Evolutionary conservation across 306 rosid species (phyloP).

Genomic region (Sicyos baderoa): DNA sequence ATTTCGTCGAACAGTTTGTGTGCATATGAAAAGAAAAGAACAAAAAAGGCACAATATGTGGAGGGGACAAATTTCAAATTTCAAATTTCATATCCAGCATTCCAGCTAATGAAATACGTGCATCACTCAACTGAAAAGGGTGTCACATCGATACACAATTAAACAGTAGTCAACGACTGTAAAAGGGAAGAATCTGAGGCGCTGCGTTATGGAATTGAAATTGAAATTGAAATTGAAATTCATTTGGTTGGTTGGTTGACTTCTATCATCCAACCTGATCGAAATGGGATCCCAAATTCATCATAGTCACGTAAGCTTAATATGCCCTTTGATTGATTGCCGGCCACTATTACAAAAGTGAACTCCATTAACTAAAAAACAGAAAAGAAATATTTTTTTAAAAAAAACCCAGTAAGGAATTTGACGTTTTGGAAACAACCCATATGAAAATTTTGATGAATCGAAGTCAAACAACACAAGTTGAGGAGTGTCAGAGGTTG

Average conservation of each 20-base stretch:
- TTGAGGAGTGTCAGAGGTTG: constrained; percentile 6
- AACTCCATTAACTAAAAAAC: constrained; percentile 7
- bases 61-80: constrained; percentile 13
- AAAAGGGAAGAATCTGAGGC: constrained; percentile 7
- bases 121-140: constrained; percentile 15
- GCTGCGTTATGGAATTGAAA: not conserved
- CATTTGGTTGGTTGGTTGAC: not conserved
- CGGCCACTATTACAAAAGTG: constrained; percentile 18
- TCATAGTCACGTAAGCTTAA: constrained; percentile 14
- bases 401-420: not conserved
- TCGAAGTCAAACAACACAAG: constrained; percentile 13
- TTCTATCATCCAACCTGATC: not conserved
- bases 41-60: not conserved
- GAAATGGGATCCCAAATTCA: constrained; percentile 14
- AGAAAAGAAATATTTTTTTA: not conserved
- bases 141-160: constrained; percentile 13
- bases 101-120: constrained; percentile 17
- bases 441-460: not conserved
- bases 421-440: constrained; percentile 13
- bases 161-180: constrained; percentile 17
- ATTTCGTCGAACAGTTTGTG: not conserved
- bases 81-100: too few relatives aligned
- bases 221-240: too few relatives aligned
- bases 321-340: constrained; percentile 10
- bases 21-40: not conserved